These are phyloP conservation scores for Pseudogymnoascus sp. DNA, from an alignment of 2,329 filamentous ascomycete genomes.

Conservation along the genomic window DNA sequence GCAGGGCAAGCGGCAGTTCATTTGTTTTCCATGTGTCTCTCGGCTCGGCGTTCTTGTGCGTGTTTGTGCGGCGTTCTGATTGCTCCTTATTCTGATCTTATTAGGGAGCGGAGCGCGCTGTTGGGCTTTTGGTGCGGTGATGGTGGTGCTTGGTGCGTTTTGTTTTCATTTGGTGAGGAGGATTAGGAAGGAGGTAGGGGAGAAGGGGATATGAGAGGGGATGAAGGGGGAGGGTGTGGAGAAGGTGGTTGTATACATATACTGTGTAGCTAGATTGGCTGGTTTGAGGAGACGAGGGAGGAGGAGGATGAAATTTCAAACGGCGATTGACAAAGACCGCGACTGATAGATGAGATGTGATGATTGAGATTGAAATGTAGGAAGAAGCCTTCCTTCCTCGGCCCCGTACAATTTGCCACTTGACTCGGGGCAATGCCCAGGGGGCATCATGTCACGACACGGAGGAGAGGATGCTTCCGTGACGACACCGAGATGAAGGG, in stretches of 20 bases:
- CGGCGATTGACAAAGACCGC: not conserved
- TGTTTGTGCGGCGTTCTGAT: slow-evolving; percentile 5
- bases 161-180: not conserved
- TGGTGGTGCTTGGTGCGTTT: slow-evolving; percentile 6
- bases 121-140: not conserved
- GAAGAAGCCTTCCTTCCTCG: not conserved
- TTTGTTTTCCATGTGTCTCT: not conserved
- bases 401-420: slow-evolving; percentile 6
- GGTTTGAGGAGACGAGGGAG: not conserved
- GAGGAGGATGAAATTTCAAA: not conserved
- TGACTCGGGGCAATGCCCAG: not conserved
- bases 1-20: slow-evolving; percentile 7
- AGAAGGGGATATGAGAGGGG: not conserved
- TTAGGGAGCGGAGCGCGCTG: slow-evolving; percentile 3
- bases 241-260: slow-evolving; percentile 3
- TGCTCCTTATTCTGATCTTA: not conserved
- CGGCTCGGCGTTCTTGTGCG: not conserved
- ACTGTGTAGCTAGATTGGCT: slow-evolving; percentile 1
- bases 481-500: not conserved
- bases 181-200: not conserved
- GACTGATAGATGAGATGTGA: not conserved
- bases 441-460: not conserved
- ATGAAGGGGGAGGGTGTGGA: not conserved
- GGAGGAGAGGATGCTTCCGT: not conserved
- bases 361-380: not conserved